Conservation (phyloP, 176 grass and related monocot species). For the Musa acuminata region DNA sequence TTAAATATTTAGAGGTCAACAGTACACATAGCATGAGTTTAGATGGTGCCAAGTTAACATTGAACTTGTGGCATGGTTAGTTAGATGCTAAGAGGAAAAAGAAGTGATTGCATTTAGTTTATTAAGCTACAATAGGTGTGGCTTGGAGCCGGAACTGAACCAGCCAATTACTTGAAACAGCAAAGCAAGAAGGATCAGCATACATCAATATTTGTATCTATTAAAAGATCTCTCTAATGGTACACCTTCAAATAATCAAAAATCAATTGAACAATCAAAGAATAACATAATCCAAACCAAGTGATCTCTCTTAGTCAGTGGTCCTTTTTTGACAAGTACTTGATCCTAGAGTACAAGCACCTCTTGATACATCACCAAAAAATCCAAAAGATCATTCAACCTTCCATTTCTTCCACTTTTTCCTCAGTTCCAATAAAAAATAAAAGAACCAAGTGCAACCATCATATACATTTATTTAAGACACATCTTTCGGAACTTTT, state of each 20-base stretch:
- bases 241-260: not conserved
- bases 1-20: too few relatives aligned
- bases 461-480: not conserved
- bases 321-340: not conserved
- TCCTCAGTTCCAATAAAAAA: not conserved
- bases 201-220: not conserved
- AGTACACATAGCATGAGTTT: too few relatives aligned
- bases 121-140: not conserved
- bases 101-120: not conserved
- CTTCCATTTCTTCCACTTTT: not conserved
- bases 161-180: not conserved
- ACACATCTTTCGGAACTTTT: conserved; percentile 11
- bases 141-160: not conserved
- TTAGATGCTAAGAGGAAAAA: not conserved
- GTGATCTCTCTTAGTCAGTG: not conserved
- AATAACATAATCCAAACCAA: too few relatives aligned
- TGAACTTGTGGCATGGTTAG: not conserved
- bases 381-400: not conserved
- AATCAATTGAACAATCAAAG: not conserved
- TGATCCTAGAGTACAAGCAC: not conserved
- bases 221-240: not conserved
- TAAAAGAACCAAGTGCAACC: not conserved
- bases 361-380: not conserved
- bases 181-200: not conserved
- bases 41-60: not conserved